Evolutionary conservation across 2,329 filamentous ascomycete genomes (phyloP).

Genomic region (Aureobasidium sp.): DNA sequence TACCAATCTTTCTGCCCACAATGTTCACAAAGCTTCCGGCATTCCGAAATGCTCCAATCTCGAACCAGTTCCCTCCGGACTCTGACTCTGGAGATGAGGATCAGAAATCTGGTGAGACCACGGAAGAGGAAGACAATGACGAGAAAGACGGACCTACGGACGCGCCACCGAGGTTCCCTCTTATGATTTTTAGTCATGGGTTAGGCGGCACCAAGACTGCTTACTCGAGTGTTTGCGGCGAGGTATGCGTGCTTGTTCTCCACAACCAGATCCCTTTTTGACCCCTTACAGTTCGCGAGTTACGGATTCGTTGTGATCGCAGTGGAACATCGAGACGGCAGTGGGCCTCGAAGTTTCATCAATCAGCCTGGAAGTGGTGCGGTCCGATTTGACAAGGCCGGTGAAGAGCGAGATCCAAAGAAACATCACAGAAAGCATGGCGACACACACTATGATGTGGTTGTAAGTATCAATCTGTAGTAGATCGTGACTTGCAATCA

Average conservation of each 20-base stretch:
- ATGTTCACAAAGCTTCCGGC: constrained; percentile 59
- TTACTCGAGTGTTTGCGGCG: constrained; percentile 55
- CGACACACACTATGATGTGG: constrained; percentile 17
- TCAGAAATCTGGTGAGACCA: constrained; percentile 24
- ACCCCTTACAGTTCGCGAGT: constrained; percentile 42
- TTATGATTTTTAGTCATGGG: constrained; percentile 59
- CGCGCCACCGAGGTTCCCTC: constrained; percentile 45
- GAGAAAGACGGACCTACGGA: constrained; percentile 19
- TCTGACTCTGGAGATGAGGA: constrained; percentile 31
- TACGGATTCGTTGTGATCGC: constrained; percentile 58
- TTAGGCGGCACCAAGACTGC: constrained; percentile 54
- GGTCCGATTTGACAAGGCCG: constrained; percentile 25
- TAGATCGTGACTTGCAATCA: not conserved
- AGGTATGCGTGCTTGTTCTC: constrained; percentile 23
- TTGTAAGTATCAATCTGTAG: constrained; percentile 7
- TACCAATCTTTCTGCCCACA: constrained; percentile 47
- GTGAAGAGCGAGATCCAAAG: constrained; percentile 19
- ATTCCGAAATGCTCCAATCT: constrained; percentile 51
- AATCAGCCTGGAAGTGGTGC: constrained; percentile 42
- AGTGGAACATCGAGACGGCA: constrained; percentile 57
- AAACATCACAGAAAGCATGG: constrained; percentile 15
- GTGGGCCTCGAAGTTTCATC: constrained; percentile 51
- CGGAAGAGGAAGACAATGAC: not conserved
- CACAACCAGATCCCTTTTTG: not conserved
- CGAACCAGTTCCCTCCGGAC: constrained; percentile 40